Conservation (phyloP, 129 eudicot species). For the Tanacetum coccineum region DNA sequence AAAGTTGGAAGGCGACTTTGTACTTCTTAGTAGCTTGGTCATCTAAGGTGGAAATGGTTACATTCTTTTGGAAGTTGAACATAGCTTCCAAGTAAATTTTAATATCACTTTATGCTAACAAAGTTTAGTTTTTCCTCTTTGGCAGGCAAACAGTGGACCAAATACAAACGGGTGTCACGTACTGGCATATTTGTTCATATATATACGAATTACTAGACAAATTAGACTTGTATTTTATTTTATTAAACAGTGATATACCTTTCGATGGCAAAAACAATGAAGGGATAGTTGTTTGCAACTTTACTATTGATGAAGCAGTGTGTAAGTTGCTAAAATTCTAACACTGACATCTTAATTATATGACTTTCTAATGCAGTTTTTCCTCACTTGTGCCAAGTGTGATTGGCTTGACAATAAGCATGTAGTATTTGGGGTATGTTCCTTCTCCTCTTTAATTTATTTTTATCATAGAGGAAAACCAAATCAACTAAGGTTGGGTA, state of each 20-base stretch:
- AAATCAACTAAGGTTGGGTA: not conserved
- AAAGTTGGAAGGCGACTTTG: no score
- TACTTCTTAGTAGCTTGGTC: not conserved
- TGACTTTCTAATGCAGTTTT: constrained; percentile 56
- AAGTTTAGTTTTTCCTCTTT: constrained; percentile 15
- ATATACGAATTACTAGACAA: no score
- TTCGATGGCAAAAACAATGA: not conserved
- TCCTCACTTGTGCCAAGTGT: constrained; percentile 88
- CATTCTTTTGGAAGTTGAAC: not conserved
- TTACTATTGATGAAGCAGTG: not conserved
- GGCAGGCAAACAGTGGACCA: constrained; percentile 98
- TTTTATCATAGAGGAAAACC: not conserved
- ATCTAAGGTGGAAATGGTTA: constrained; percentile 11
- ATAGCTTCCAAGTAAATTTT: not conserved
- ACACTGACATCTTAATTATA: constrained; percentile 4
- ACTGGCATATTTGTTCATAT: constrained; percentile 12
- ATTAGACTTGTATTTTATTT: no score
- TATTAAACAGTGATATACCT: not conserved
- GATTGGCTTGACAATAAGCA: constrained; percentile 99
- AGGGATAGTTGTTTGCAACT: not conserved
- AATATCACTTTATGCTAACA: constrained; percentile 12
- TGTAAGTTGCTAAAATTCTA: not conserved
- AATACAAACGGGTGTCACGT: constrained; percentile 95
- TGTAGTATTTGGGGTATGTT: constrained; percentile 94
- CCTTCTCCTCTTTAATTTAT: not conserved